Evolutionary conservation across 257 asterid species (phyloP), one percentile per base, ranked within the genome.

Genomic region (Prunella vulgaris): DNA sequence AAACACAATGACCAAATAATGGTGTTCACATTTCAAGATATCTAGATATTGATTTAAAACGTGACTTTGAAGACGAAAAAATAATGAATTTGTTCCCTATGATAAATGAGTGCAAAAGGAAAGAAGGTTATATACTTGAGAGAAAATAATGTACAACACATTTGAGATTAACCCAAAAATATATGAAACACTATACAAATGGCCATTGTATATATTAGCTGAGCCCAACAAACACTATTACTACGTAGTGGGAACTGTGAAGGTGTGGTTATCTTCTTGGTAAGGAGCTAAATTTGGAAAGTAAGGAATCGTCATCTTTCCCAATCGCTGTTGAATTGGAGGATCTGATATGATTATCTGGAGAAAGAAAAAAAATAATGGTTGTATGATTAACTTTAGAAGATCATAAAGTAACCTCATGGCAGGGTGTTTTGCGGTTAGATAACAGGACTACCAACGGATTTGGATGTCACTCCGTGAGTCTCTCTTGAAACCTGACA

Each of bases 401-500:
- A 37, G 7, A 10, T 8, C 13, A 35, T 7, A 35, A 35, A 35
- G 42, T 35, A 35, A 35, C 42, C 42, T 35, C 42, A 35, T 35
- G 42, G 42, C 42, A 8, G 42, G n/a, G n/a, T n/a, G n/a, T n/a
- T n/a, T n/a, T n/a, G n/a, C n/a, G n/a, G n/a, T 35, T 7, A 7
- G 42, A 8, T 9, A 35, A 35, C 12, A 35, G 42, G 42, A 35
- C 42, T 7, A 35, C n/a, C 49, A 32, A 48, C 10, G 33, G 12
- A 22, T 78, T 66, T 66, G 46, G 33, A 40, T 20, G 53, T 70
- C 61, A 27, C 28, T 24, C 28, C 10, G n/a, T 72, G 60, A 42
- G 28, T 70, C 69, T 80, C 85, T 80, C 88, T 69, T 75, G 77
- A 64, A 89, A 81, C 69, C 78, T 70, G 48, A 87, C 78, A 56